Base-by-base conservation (phyloP, 2,329 filamentous ascomycete species). In the Monilinia fructigena region DNA sequence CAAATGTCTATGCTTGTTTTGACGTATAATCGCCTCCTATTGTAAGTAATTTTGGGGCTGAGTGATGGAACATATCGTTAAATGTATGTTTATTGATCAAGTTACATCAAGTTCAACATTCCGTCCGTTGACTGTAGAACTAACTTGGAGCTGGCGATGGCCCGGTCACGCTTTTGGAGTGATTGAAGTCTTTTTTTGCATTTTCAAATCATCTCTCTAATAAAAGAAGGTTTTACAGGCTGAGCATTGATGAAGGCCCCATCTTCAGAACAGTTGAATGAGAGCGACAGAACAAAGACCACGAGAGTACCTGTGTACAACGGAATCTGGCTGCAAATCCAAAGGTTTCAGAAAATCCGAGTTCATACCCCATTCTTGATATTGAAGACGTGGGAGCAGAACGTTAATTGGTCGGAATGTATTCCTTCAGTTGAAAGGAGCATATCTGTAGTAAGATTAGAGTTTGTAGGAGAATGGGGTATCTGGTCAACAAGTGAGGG, bases 361-460 rank as follows among this genome's bases (percentile, higher is more conserved):
- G n/a, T 61, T 26, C 11, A 10, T 26, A 50, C 47, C 58, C 58
- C 58, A 61, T 61, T 61, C n/a, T 61, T 61, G 58, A 28, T 10
- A 26, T 38, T 50, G 28, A 11, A 61, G 58, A 50, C 31, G 58
- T 61, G 58, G 28, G 45, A 50, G 58, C 7, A 14, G 58, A 16
- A 52, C 6, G 12, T 38, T 40, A 12, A 61, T 61, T 61, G 45
- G 58, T 5, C 31, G 20, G n/a, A 26, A 61, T 12, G 10, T 16
- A 38, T 38, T 26, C 20, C 58, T 40, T 50, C 45, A 8, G 16
- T 18, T 20, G 14, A 20, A 61, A 26, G 23, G 35, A 20, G n/a
- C 26, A 50, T 20, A 20, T 50, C 35, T 38, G 45, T 61, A 31
- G 45, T 61, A 26, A 20, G 31, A 50, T 61, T 50, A 23, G 7